A percentile compares a stretch with the other conserved stretches of the same genome.
Conservation (phyloP, 441 rosid species). For the Syzygium malaccense region DNA sequence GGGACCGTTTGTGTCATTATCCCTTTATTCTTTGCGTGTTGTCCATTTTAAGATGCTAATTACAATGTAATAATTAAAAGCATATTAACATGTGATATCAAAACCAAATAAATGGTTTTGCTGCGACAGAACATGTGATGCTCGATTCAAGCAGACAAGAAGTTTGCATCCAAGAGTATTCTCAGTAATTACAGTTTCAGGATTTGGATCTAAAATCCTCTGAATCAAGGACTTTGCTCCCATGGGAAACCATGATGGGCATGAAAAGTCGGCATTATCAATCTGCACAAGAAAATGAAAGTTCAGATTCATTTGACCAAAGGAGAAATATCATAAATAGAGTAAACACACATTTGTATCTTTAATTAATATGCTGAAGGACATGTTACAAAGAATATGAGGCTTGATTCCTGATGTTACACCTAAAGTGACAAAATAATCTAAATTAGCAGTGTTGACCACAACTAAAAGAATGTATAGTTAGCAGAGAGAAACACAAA, state of each 20-base stretch:
- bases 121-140: background rate
- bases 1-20: too few relatives aligned
- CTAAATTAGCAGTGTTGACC: background rate
- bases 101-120: background rate
- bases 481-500: background rate
- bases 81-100: background rate
- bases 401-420: background rate
- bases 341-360: background rate
- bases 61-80: background rate
- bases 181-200: slow-evolving; percentile 63
- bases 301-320: background rate
- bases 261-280: slow-evolving; percentile 78
- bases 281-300: slow-evolving; percentile 37
- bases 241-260: slow-evolving; percentile 88
- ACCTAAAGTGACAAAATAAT: background rate
- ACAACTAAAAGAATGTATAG: background rate
- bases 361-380: background rate
- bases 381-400: background rate
- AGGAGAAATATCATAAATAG: background rate
- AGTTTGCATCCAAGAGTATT: background rate
- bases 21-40: background rate
- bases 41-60: background rate
- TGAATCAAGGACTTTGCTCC: slow-evolving; percentile 79
- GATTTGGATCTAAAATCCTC: slow-evolving; percentile 86
- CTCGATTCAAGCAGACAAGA: background rate